Base-by-base conservation (phyloP, 1,139 yeast species). In the Chernovozyma sophiae-reginae region DNA sequence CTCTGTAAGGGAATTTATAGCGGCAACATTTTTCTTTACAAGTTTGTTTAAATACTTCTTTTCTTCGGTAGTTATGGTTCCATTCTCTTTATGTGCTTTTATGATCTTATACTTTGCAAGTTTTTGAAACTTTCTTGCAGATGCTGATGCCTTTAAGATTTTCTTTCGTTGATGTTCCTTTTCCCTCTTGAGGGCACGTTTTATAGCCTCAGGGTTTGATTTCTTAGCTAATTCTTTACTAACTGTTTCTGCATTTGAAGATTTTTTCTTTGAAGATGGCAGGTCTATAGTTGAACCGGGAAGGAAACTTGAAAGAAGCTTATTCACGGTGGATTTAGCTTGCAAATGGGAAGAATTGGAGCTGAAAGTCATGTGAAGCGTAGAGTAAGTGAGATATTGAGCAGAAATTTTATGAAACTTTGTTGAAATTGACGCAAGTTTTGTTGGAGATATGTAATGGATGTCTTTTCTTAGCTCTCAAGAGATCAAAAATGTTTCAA, bases 81-180 rank as follows among this genome's bases (percentile, higher is more conserved):
- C 60, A 26, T 44, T 44, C 24, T 45, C 42, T 26, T 65, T 59
- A 44, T 71, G 81, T 30, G 57, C 54, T 43, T 72, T 65, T 40
- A 79, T 63, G 34, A 77, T 60, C 36, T 72, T 65, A 42, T 79
- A 62, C 45, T 74, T 76, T 14, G 83, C 81, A 37, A 67, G 51
- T 45, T 69, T 72, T 34, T 65, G 64, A 35, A 79, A 62, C 43
- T 65, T 62, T 29, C 62, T 60, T 14, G 72, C 65, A 16, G 56
- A 51, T n/a, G 56, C 60, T 24, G 56, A 52, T 26, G 58, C 56
- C 40, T 62, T 60, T 44, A 60, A 68, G 26, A 71, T 60, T 35
- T 58, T 59, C 28, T 45, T 45, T 36, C 54, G 55, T 44, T 64
- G 66, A 27, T 48, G 43, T 32, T 60, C 57, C 46, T 68, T 74